Evolutionary conservation across 1,284 basidiomycete genomes (phyloP), one percentile per base, ranked within the genome.

Genomic region (Wallemia mellicola): DNA sequence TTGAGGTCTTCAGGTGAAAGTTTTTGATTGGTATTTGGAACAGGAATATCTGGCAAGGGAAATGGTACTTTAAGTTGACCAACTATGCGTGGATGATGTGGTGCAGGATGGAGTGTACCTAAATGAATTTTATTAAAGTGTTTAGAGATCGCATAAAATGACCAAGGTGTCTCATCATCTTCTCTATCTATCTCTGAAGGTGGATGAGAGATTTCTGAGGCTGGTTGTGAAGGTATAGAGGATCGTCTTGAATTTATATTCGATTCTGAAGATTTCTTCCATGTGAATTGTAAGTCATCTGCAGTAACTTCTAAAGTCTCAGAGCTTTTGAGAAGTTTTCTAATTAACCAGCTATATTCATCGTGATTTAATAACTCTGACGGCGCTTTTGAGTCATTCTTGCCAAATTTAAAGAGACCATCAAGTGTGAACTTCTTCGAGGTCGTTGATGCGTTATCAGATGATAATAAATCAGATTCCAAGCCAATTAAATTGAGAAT

Each of bases 71-170:
- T 85, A 61, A 96, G 76, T 71, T 89, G 79, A 30, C 81, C 83
- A 27, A 96, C 83, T 22, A 96, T 82, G 68, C 92, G 89, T 5
- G 92, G 92, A 69, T 96, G 92, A 69, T 96, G 88, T 19, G 89
- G 91, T 1, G 89, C 89, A 3, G 91, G 92, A 9, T 80, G 81
- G 30, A 94, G 75, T 26, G 82, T 86, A 14, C 80, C 88, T 14
- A 76, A 63, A 11, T 65, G 61, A 11, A 83, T 75, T 67, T 48
- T 9, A 15, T 17, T 2, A 32, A 58, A 7, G 30, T n/a, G 17
- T 54, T 9, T 7, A 59, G 38, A 48, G 5, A 48, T 7, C 14
- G 38, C 38, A n/a, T 48, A 48, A n/a, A 48, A 48, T 22, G 14
- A 17, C 38, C 38, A 48, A 3, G 38, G 38, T n/a, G 38, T 48